Base-by-base conservation (phyloP, 352 stramenopile genomes). In the Pythium aquatile region DNA sequence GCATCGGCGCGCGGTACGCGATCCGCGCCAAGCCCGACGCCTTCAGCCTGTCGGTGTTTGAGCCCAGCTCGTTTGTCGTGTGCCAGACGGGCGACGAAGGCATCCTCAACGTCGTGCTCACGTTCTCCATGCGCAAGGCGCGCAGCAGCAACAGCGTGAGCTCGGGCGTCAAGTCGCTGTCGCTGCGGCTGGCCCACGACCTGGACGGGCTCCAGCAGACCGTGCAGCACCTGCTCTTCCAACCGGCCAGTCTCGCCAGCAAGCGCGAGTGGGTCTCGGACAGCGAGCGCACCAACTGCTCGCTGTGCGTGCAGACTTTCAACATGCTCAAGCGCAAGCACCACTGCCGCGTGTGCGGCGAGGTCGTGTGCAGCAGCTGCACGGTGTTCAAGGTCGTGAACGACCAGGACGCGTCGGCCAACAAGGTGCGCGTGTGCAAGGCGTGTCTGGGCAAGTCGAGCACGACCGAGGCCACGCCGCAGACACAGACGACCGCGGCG, bases 201-300 rank as follows among this genome's bases (percentile, higher is more conserved):
- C 63, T 90, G 1, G 58, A 65, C 16, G 62, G 75, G 10, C 75
- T 96, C 46, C 78, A 92, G 51, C 74, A 69, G 39, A 66, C 83
- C 8, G 83, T 92, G 68, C 85, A 92, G 63, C 83, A 92, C 60
- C 66, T 77, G 39, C 64, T 91, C 3, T 92, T 94, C 42, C 81
- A 90, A 26, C 83, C 83, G 3, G 76, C 72, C 1, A 69, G 72
- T 10, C 60, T 94, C 29, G 85, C 78, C 8, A 65, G 79, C 52
- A 86, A 87, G 61, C 78, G 85, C 47, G 79, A 91, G 56, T 96
- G 87, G 87, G 85, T 96, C n/a, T 79, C 78, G 32, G 85, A 96
- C 57, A 76, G 73, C 10, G 75, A 90, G 33, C 82, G 87, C 30
- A 81, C 80, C 35, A 91, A 90, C 60, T 96, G 87, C 72, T 91